Percentiles rank a stretch among this genome's conserved stretches.
Evolutionary conservation across 2,329 filamentous ascomycete genomes (phyloP).

Genomic region (Bipolaris oryzae): DNA sequence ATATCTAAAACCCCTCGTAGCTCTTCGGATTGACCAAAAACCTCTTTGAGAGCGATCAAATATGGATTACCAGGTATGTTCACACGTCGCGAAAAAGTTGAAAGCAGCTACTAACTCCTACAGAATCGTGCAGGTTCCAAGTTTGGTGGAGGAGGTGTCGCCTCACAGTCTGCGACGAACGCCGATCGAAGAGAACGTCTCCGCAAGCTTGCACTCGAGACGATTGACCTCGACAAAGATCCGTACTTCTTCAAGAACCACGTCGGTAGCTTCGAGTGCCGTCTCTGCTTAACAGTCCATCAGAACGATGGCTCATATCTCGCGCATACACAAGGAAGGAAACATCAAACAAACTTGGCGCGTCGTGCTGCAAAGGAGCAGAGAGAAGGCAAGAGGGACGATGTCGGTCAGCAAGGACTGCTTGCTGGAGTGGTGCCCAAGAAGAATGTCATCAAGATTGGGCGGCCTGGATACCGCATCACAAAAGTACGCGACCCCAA

Average conservation of each 20-base stretch:
- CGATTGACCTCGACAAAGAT: constrained; percentile 98
- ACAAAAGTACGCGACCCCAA: constrained; percentile 92
- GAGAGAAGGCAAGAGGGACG: constrained; percentile 77
- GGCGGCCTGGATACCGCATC: constrained; percentile 95
- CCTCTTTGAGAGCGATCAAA: constrained; percentile 1
- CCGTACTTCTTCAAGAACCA: constrained; percentile 99
- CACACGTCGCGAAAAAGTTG: constrained; percentile 6
- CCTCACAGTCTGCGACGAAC: constrained; percentile 90
- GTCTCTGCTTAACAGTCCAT: constrained; percentile 94
- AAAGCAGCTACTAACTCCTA: constrained; percentile 21
- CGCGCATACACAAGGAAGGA: constrained; percentile 96
- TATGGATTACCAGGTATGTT: constrained; percentile 60
- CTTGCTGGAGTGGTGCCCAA: constrained; percentile 70
- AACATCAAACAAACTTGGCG: constrained; percentile 98
- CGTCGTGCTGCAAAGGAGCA: constrained; percentile 94
- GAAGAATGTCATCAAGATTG: constrained; percentile 91
- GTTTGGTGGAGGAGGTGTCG: constrained; percentile 96
- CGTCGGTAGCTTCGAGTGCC: constrained; percentile 96
- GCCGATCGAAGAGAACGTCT: constrained; percentile 96
- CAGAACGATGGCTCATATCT: constrained; percentile 99
- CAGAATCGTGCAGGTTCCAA: constrained; percentile 95
- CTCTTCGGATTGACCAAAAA: constrained; percentile 6
- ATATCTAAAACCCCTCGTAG: neutral
- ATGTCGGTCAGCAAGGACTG: constrained; percentile 75
- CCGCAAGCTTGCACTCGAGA: constrained; percentile 96